Evolutionary conservation across 805 yeast genomes (phyloP), one percentile per base, ranked within the genome.

Genomic region (Candida easanensis): DNA sequence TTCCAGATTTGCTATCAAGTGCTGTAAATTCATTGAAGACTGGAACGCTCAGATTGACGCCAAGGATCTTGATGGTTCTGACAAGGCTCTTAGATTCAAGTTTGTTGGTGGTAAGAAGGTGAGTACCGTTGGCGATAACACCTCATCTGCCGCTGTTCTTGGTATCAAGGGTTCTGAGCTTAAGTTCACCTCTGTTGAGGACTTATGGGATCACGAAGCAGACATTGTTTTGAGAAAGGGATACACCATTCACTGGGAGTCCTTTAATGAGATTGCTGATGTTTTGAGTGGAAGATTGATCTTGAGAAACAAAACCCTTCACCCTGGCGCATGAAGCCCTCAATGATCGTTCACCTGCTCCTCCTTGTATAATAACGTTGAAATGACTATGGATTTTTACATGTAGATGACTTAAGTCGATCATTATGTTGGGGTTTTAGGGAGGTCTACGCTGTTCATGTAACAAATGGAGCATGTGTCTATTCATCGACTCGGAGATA

Each of bases 101-200:
- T 78, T 69, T 59, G 58, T 67, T 36, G 66, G 71, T 46, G 82
- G 82, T 39, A 63, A 61, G 38, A 77, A 75, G 54, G 53, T 65
- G n/a, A 65, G 68, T 26, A 68, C 74, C 26, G 70, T 70, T 21
- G 72, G 68, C 36, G 61, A 69, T 33, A 71, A 67, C 53, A 62
- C 60, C 37, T 63, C 62, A 22, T 62, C 68, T 23, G 59, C 63
- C 22, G 78, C 83, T 20, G 84, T 86, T 18, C 74, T 84, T 50
- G 88, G 90, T 34, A 75, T 85, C 39, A 79, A 79, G 57, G 91
- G 91, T 2, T 76, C 85, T 5, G 72, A 71, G 41, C 71, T 84
- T 39, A 65, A 66, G 31, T 85, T 82, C 64, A 74, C 79, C 35
- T 74, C 76, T 33, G 71, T 85, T 42, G 71, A 69, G 36, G 65